phyloP scores from a whole-genome alignment of 768 basidiomycete species.

The Boletus subparvulus region DNA sequence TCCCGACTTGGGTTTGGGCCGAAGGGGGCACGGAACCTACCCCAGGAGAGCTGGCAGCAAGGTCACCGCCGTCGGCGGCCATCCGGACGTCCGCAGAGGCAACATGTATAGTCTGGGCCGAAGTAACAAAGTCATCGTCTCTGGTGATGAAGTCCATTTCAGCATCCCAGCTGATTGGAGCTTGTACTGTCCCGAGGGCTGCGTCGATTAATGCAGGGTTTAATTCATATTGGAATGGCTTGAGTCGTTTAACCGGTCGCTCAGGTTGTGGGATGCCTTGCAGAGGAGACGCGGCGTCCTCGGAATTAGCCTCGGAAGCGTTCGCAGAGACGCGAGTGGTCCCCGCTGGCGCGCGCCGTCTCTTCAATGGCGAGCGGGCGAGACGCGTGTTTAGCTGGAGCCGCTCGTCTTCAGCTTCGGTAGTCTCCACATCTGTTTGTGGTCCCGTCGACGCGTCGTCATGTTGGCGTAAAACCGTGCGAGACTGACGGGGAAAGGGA shows the following conservation, averaged over 20 bases:
- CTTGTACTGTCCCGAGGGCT: conserved; percentile 24
- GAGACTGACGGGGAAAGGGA: not conserved
- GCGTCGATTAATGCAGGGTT: conserved; percentile 18
- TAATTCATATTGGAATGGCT: conserved; percentile 21
- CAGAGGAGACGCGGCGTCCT: not conserved
- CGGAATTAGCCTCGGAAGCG: conserved; percentile 16
- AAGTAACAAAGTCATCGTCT: not conserved
- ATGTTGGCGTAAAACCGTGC: not conserved
- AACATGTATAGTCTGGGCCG: not conserved
- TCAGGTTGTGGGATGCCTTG: not conserved
- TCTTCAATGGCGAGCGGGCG: conserved; percentile 5
- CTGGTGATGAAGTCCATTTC: conserved; percentile 8
- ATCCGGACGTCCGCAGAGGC: not conserved
- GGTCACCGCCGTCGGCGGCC: not conserved
- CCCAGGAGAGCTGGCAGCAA: not conserved
- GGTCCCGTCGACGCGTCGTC: conserved; percentile 4
- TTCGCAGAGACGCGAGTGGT: not conserved
- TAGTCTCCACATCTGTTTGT: conserved; percentile 23
- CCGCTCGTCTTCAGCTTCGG: conserved; percentile 23
- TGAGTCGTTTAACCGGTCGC: conserved; percentile 20
- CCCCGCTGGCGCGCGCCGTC: not conserved
- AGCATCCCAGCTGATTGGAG: conserved; percentile 20
- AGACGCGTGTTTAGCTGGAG: conserved; percentile 13
- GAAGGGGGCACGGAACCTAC: no score
- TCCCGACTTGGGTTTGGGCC: not conserved